A percentile compares a stretch with the other conserved stretches of the same genome.
Evolutionary conservation across 768 basidiomycete genomes (phyloP).

Genomic region (Mycena polygramma): DNA sequence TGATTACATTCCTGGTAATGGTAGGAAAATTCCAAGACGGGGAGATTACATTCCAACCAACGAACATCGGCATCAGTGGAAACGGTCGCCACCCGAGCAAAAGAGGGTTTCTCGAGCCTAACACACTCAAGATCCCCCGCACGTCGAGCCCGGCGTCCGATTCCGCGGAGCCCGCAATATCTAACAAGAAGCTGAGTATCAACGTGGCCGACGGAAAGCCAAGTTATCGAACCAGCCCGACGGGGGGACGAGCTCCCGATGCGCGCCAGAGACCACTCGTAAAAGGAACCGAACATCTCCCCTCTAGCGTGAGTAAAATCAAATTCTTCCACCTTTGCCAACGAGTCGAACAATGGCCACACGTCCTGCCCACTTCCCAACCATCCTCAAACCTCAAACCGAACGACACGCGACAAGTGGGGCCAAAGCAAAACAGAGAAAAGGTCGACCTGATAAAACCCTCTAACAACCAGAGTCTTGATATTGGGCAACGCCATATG

Average conservation of each 20-base stretch:
- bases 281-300: background rate
- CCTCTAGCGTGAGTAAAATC: background rate
- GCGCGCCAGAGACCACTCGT: background rate
- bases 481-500: background rate
- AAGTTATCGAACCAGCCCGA: background rate
- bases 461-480: background rate
- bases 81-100: background rate
- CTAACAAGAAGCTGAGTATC: background rate
- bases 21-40: background rate
- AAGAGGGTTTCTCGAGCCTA: background rate
- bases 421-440: background rate
- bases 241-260: no score
- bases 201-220: background rate
- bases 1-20: background rate
- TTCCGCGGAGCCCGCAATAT: background rate
- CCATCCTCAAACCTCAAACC: background rate
- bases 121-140: background rate
- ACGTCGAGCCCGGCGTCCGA: background rate
- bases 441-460: background rate
- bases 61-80: background rate
- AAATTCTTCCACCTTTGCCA: background rate
- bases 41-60: background rate
- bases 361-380: background rate
- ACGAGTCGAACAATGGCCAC: background rate
- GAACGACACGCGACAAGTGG: background rate